Base-by-base conservation (phyloP, 2,329 filamentous ascomycete genomes). In the Leptographium flavum region DNA sequence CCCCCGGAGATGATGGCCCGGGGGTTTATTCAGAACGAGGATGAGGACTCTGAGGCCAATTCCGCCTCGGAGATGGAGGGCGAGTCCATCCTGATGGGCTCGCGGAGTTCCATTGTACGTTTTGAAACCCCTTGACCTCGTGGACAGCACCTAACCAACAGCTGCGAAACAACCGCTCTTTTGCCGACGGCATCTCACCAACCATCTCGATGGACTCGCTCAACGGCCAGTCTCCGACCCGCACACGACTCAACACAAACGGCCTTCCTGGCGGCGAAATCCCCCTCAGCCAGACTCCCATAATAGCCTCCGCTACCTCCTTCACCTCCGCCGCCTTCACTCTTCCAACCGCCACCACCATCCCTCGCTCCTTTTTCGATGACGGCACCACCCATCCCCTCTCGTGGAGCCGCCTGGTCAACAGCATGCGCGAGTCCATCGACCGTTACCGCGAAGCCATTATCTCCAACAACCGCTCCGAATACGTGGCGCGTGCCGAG, bases 401-500 rank as follows among this genome's bases (percentile, higher is more conserved):
- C 40, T 93, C 87, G 11, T 98, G 92, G 92, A 86, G 82, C 55
- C 72, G 82, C 19, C 76, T 98, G 45, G 81, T 96, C 6, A 80
- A 88, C 47, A 94, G 94, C 57, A 96, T 96, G 85, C 87, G 86
- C 56, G 75, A 78, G 53, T 85, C 90, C 2, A 82, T 98, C 48
- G 87, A 95, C 54, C 76, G 81, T 46, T 98, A 96, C 62, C 78
- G 87, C 39, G 83, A 93, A 53, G 84, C 86, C n/a, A 85, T 98
- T 55, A 81, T 81, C 50, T 83, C 79, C 55, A 82, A 81, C 50
- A 80, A 83, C 57, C 80, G 88, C 23, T 85, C 87, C 3, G 87
- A 96, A 58, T 96, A 94, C 61, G 92, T 96, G 23, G 81, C 83
- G 47, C 77, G 84, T 50, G 92, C 92, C n/a, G 92, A 98, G 63